Conservation (phyloP, 306 rosid species). For the Cyamopsis tetragonoloba region DNA sequence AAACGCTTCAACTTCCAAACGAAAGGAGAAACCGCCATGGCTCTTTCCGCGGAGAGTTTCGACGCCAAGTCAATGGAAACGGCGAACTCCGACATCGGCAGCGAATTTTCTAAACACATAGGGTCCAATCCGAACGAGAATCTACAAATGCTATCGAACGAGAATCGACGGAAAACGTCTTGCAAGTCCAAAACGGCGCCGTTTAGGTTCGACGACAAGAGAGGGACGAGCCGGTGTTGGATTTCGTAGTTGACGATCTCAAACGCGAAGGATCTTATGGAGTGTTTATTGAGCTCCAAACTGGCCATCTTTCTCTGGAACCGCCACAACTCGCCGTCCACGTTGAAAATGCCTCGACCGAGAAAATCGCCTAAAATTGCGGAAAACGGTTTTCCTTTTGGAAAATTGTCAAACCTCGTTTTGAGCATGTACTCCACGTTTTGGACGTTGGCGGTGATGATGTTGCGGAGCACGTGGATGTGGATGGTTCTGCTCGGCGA, state of each 20-base stretch:
- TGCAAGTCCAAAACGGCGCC: constrained; percentile 47
- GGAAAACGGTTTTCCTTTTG: constrained; percentile 73
- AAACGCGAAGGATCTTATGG: constrained; percentile 48
- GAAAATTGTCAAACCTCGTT: constrained; percentile 69
- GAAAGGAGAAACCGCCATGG: constrained; percentile 51
- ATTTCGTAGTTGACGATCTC: constrained; percentile 52
- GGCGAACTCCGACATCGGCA: constrained; percentile 53
- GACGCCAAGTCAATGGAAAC: constrained; percentile 59
- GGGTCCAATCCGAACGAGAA: constrained; percentile 76
- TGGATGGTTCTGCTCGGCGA: constrained; percentile 67
- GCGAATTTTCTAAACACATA: constrained; percentile 40
- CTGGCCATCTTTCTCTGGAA: constrained; percentile 76
- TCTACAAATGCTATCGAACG: constrained; percentile 60
- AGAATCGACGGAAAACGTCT: constrained; percentile 57
- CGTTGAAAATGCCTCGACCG: constrained; percentile 86
- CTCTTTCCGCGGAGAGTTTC: constrained; percentile 63
- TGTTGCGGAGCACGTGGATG: constrained; percentile 68
- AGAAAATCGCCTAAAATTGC: constrained; percentile 67
- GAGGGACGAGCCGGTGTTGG: constrained; percentile 47
- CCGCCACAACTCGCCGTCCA: constrained; percentile 69
- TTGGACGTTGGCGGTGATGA: constrained; percentile 58
- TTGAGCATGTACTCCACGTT: constrained; percentile 83
- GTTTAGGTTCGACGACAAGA: constrained; percentile 20
- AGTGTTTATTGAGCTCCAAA: constrained; percentile 44
- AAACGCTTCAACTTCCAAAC: constrained; percentile 65